Evolutionary conservation across 106 monocot genomes (phyloP), one percentile per base, ranked within the genome.

Genomic region (Dendrobium chrysotoxum): DNA sequence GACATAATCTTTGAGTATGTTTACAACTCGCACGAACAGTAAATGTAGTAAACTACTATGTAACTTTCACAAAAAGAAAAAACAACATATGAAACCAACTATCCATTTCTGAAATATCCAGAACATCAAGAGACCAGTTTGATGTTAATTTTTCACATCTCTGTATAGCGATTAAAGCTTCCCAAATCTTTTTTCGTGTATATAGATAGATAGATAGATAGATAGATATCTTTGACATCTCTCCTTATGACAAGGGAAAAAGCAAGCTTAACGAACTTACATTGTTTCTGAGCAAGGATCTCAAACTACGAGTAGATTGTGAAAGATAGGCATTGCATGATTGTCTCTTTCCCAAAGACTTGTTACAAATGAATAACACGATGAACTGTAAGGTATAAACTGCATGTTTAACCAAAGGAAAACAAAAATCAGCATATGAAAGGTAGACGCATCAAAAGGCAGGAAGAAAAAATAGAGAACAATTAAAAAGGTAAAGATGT

Each of bases 301-400:
- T 87, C 72, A 98, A 85, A 83, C 94, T 89, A 64, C 79, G 85
- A 17, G 97, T 94, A 73, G 97, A 98, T 64, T 85, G 89, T 71
- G 97, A 94, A 46, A 98, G 11, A 57, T 88, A 98, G 76, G 97
- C 97, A 87, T 85, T 92, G 73, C 91, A 89, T 15, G 88, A 88
- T 10, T 70, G 71, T 79, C 84, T 87, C 65, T 88, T 85, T 45
- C 79, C 87, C 66, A 47, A 81, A 81, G 85, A 55, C 40, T 84
- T 82, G 30, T 90, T 84, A 44, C 87, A 86, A 82, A 90, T 68
- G 75, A 98, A 98, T 79, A 98, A 74, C 5, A 82, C 89, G 23
- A 92, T 83, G 84, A 98, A 98, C 54, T 92, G 94, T 71, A 82
- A 81, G 40, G 94, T 94, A 81, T 79, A 85, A 75, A 97, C 96